Base-by-base conservation (phyloP, 139 green algal species). In the Trebouxia sp. region DNA sequence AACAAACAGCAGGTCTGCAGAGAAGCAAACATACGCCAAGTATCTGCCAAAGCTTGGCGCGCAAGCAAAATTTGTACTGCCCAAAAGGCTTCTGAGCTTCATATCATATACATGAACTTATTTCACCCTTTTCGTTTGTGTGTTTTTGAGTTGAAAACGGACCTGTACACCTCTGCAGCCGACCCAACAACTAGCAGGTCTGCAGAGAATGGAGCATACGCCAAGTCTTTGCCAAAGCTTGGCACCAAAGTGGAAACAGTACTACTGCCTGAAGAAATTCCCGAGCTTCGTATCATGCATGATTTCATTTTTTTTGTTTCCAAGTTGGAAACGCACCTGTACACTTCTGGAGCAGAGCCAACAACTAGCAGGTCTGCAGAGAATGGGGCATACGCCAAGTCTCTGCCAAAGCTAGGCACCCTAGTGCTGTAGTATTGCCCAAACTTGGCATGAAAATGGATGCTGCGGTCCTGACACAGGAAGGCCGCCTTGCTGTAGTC, bases 401-500 rank as follows among this genome's bases (percentile, higher is more conserved):
- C 92, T 5, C 96, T 87, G 37, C 96, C 96, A 75, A 85, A 82
- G 56, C 83, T 84, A 28, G 92, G 92, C 28, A 94, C 82, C 14
- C 96, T 86, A 0, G 85, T 92, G 50, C 89, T 91, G 89, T 96
- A 95, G 88, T 99, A 95, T 10, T 84, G 81, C 43, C 97, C 97
- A 84, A 96, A 99, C 48, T 90, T 87, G 12, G 97, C 95, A 83
- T 99, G 97, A 76, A 99, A 94, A 35, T 79, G 81, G 14, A 99
- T 26, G 41, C 84, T 92, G 80, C 88, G 87, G 85, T 99, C 97
- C 9, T 83, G 82, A 82, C 94, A 98, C 22, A 99, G 83, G 80
- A 99, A 96, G 6, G 91, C 97, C 0, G 93, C 83, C 83, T 99
- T 99, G 56, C 85, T 92, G 87, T 97, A 99, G 85, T 99, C 97